Evolutionary conservation across 2,329 filamentous ascomycete species (phyloP), one percentile per base, ranked within the genome.

Genomic region (Cercospora nicotianae): DNA sequence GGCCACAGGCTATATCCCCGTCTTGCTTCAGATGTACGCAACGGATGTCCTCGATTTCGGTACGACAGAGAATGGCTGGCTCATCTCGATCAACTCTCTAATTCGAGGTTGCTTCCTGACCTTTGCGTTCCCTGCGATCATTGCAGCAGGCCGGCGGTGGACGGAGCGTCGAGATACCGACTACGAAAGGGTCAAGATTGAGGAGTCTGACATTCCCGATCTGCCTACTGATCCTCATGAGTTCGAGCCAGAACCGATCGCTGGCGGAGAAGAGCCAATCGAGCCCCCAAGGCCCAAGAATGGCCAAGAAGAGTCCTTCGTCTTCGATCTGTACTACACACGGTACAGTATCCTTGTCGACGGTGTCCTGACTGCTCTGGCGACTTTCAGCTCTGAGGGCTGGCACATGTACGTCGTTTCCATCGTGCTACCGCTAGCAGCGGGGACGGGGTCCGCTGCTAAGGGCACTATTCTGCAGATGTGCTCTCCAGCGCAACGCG

Each of bases 391-490:
- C 0, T 87, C 84, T 0, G 68, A 86, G 59, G 83, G 84, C 1
- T 91, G 89, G 88, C 89, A 92, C 71, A 87, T 92, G 58, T 92
- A 90, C 73, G 77, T 91, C 0, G 86, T 89, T 1, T 88, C 88
- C 0, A 84, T 87, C 28, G 75, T 91, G 1, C 81, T 92, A 0
- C 90, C 90, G 0, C 86, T 92, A 31, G 89, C 88, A 0, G 90
- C 89, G 0, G 90, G 90, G 0, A 89, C 89, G 0, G 90, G 89
- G 0, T 85, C 89, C 0, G 88, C 90, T 0, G 88, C 89, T 1
- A 92, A 92, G 71, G 90, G 90, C 0, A 88, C 90, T n/a, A 91
- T 92, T 67, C 85, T 90, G 0, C 86, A 90, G 66, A 90, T 92
- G 88, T 89, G 89, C 55, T 81, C 88, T 0, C 82, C 86, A 1